These are phyloP conservation scores for Saturnispora gosingensis DNA, from an alignment of 805 yeast genomes.

Conservation along the genomic window DNA sequence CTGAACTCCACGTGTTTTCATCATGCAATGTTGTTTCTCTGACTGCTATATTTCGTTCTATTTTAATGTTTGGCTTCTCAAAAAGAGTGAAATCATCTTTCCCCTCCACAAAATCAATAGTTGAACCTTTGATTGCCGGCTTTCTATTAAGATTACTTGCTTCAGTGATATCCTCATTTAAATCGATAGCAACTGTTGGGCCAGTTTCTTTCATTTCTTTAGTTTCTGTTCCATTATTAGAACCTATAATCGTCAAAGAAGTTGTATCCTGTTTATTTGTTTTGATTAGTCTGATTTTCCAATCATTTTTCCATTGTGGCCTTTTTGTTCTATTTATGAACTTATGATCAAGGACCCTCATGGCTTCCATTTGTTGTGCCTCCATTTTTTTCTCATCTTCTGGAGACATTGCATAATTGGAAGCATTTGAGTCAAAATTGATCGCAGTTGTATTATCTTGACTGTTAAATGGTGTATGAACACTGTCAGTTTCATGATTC, in stretches of 20 bases:
- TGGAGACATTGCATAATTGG: not conserved
- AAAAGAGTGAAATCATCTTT: not conserved
- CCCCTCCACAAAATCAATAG: constrained; percentile 1
- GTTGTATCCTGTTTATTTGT: not conserved
- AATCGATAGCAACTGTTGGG: not conserved
- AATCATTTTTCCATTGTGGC: constrained; percentile 2
- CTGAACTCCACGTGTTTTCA: constrained; percentile 53
- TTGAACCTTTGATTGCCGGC: not conserved
- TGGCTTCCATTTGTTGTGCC: not conserved
- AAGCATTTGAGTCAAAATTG: not conserved
- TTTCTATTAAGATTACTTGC: not conserved
- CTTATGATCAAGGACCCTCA: constrained; percentile 1
- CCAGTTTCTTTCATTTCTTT: not conserved
- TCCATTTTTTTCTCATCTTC: not conserved
- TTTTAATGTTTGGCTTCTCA: not conserved
- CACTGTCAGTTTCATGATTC: not conserved
- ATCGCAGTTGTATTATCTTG: not conserved
- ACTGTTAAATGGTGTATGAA: not conserved
- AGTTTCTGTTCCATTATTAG: not conserved
- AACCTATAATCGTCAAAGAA: not conserved
- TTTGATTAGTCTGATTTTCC: constrained; percentile 4
- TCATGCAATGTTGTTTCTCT: constrained; percentile 22
- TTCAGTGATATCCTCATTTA: not conserved
- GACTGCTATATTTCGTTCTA: not conserved
- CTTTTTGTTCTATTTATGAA: not conserved